Evolutionary conservation across 2,329 filamentous ascomycete species (phyloP).

Genomic region (Bretziella fagacearum): DNA sequence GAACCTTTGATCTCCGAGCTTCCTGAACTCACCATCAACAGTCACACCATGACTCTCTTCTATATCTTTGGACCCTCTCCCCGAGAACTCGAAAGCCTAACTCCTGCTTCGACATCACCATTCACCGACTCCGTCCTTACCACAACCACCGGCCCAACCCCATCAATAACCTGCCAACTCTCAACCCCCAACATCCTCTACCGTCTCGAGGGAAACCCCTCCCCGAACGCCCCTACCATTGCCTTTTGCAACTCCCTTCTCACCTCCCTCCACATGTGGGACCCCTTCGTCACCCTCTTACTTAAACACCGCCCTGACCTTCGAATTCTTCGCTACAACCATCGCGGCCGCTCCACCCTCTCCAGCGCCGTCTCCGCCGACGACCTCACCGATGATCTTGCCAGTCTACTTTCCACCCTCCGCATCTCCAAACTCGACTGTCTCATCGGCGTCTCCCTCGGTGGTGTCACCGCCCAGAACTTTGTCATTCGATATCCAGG

Average conservation of each 20-base stretch:
- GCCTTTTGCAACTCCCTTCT: constrained; percentile 69
- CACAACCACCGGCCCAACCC: too few relatives aligned
- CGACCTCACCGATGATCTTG: constrained; percentile 50
- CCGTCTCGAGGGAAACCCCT: too few relatives aligned
- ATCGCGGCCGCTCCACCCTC: constrained; percentile 46
- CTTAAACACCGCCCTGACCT: constrained; percentile 42
- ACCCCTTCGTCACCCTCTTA: constrained; percentile 50
- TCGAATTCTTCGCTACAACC: constrained; percentile 60
- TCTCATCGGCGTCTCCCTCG: constrained; percentile 63
- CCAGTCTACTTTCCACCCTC: constrained; percentile 47
- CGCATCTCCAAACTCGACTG: constrained; percentile 49
- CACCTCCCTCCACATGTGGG: constrained; percentile 67
- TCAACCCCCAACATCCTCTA: too few relatives aligned
- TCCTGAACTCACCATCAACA: too few relatives aligned
- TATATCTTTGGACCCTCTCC: too few relatives aligned
- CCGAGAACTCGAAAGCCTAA: too few relatives aligned
- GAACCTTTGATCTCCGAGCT: too few relatives aligned
- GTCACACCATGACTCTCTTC: too few relatives aligned
- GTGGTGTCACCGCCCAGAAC: constrained; percentile 61
- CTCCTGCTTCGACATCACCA: too few relatives aligned
- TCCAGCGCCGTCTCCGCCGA: constrained; percentile 42
- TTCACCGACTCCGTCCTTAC: too few relatives aligned
- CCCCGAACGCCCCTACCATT: constrained; percentile 51
- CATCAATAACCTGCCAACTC: too few relatives aligned
- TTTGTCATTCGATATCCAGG: too few relatives aligned